These are phyloP conservation scores for Chlamydomonas reinhardtii DNA, from an alignment of 163 green algal species.

Conservation along the genomic window DNA sequence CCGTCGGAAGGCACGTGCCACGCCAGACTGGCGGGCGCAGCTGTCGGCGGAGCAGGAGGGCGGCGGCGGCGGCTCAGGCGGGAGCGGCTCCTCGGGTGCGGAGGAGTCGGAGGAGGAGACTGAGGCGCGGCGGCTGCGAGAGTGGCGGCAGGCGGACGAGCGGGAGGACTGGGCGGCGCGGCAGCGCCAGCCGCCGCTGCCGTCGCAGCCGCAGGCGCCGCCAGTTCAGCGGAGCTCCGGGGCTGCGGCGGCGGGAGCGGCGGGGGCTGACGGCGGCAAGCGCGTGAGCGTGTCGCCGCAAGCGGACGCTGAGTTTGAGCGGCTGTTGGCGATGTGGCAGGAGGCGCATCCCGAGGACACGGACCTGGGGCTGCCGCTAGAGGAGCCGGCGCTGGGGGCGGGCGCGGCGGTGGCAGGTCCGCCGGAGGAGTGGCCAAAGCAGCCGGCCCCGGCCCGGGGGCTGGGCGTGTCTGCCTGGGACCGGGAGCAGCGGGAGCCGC, in stretches of 20 bases:
- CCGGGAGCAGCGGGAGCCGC: too few relatives aligned
- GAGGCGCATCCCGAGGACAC: background rate
- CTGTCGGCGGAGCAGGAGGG: background rate
- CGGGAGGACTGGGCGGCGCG: background rate
- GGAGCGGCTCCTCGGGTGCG: background rate
- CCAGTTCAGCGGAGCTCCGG: background rate
- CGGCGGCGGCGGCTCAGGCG: conserved; percentile 8
- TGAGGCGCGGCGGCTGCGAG: background rate
- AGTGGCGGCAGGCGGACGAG: background rate
- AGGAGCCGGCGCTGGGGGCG: background rate
- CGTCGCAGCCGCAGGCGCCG: too few relatives aligned
- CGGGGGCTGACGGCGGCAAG: background rate
- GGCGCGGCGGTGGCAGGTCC: too few relatives aligned
- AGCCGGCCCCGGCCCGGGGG: background rate
- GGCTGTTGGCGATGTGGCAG: conserved; percentile 29
- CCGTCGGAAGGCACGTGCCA: background rate
- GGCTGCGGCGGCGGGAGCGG: background rate
- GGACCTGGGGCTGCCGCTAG: background rate
- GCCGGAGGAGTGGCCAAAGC: background rate
- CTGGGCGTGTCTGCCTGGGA: background rate
- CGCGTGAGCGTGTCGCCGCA: background rate
- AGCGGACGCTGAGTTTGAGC: conserved; percentile 28
- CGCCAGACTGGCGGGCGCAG: conserved; percentile 20
- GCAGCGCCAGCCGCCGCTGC: background rate
- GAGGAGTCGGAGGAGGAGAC: background rate